Evolutionary conservation across 148 eudicot species (phyloP).

Genomic region (Heliamphora exappendiculata): DNA sequence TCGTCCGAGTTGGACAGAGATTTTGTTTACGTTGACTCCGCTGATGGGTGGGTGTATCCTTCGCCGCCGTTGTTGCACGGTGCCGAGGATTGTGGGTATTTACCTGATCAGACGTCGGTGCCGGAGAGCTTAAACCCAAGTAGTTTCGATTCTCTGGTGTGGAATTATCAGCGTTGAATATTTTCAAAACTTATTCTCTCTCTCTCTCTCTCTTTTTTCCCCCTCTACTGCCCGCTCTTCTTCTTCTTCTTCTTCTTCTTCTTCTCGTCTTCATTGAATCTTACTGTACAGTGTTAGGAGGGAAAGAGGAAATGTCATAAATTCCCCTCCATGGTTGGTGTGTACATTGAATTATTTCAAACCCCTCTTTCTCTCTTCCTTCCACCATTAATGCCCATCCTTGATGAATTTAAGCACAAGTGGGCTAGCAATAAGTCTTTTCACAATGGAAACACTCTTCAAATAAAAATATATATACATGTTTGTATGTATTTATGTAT

Average conservation of each 20-base stretch:
- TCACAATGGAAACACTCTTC: too few relatives aligned
- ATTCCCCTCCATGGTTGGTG: background rate
- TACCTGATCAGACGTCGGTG: slow-evolving; percentile 12
- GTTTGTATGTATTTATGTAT: too few relatives aligned
- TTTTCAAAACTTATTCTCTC: background rate
- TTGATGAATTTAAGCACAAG: too few relatives aligned
- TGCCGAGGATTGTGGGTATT: slow-evolving; percentile 20
- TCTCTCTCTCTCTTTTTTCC: background rate
- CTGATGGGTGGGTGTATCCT: slow-evolving; percentile 46
- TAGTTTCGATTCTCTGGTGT: slow-evolving; percentile 42
- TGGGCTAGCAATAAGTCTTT: too few relatives aligned
- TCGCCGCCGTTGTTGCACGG: slow-evolving; percentile 36
- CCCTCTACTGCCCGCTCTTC: slow-evolving; percentile 11
- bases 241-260: background rate
- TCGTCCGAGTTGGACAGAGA: slow-evolving; percentile 35
- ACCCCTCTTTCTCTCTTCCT: background rate
- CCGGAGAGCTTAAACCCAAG: slow-evolving; percentile 18
- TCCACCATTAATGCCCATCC: too few relatives aligned
- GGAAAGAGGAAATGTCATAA: background rate
- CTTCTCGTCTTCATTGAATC: background rate
- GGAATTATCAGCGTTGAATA: slow-evolving; percentile 35
- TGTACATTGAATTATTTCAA: background rate
- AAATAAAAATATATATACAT: too few relatives aligned
- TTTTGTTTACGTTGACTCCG: slow-evolving; percentile 35
- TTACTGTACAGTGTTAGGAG: background rate